Base-by-base conservation (phyloP, 1,139 yeast genomes). In the Saccharomyces uvarum region DNA sequence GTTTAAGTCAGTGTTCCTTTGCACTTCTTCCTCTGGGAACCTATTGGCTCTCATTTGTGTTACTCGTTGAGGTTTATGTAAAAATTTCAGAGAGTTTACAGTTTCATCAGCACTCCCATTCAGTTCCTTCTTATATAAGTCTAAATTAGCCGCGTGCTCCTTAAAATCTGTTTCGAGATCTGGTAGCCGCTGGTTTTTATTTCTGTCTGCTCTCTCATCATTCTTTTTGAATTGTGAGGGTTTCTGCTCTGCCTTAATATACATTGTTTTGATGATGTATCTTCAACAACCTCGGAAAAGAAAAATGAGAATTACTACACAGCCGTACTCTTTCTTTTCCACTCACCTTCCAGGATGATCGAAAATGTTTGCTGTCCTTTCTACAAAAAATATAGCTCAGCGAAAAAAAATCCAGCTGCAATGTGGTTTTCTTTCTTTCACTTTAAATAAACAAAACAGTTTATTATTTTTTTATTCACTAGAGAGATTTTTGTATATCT, bases 11-110 rank as follows among this genome's bases (percentile, higher is more conserved):
- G 67, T 64, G 52, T 64, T 64, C 47, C 67, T 56, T 47, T 61
- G 58, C 41, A 64, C 49, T 27, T 57, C 57, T 26, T 62, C 65
- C 21, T 63, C 64, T 6, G 64, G 61, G 16, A 57, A 55, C 47
- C 56, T 54, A 27, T 56, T 61, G 26, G 51, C 54, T 41, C 58
- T 57, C 24, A 61, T 52, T 51, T 58, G 61, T 24, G 58, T 48
- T 4, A 63, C 63, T 27, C 67, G 57, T 51, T 60, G 60, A 11
- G 67, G 67, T 52, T 63, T 64, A 51, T 63, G 65, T 53, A 67
- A 53, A 49, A 63, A 64, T 32, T 61, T 59, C 42, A 67, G 54
- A 8, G 70, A 65, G 50, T 59, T 54, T 51, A 60, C 46, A 38
- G 27, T 48, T 16, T 48, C 50, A 3, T 31, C 48, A 6, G 16